Percentiles rank a stretch among this genome's conserved stretches.
phyloP scores from a whole-genome alignment of 1,284 basidiomycete genomes.

The Tetrapyrgos nigripes region DNA sequence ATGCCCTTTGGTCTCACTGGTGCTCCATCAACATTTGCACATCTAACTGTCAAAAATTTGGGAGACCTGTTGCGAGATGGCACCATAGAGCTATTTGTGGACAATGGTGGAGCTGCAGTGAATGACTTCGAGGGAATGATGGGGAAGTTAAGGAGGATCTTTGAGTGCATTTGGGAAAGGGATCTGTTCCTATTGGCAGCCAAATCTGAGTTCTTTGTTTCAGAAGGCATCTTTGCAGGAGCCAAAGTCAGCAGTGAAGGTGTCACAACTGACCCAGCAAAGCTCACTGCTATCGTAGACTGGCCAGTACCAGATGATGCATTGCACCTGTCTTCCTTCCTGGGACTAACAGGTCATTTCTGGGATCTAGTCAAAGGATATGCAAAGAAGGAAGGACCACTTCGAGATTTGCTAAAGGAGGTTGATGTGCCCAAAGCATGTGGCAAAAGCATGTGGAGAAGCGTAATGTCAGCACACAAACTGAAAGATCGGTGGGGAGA shows the following conservation, averaged over 20 bases:
- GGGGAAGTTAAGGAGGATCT: too few species aligned
- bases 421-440: slow-evolving; percentile 21
- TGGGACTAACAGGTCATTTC: too few species aligned
- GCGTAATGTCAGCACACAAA: slow-evolving; percentile 23
- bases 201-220: slow-evolving; percentile 40
- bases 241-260: too few species aligned
- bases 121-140: slow-evolving; percentile 33
- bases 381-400: slow-evolving; percentile 33
- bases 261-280: too few species aligned
- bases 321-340: too few species aligned
- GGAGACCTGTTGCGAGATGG: slow-evolving; percentile 36
- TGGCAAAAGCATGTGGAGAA: slow-evolving; percentile 28
- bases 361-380: slow-evolving; percentile 35
- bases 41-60: slow-evolving; percentile 36
- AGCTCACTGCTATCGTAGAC: too few species aligned
- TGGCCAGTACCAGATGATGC: too few species aligned
- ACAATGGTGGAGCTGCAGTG: slow-evolving; percentile 34
- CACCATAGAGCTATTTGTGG: too few species aligned
- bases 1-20: too few species aligned
- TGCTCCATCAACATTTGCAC: too few species aligned
- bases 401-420: slow-evolving; percentile 32
- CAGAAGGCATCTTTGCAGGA: slow-evolving; percentile 39
- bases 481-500: slow-evolving; percentile 32
- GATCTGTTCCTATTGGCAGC: slow-evolving; percentile 36
- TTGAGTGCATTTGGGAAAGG: slow-evolving; percentile 24